Percentiles rank a stretch among this genome's conserved stretches.
phyloP scores from a whole-genome alignment of 2,329 filamentous ascomycete species.

The Sphaerulina vaccinii region DNA sequence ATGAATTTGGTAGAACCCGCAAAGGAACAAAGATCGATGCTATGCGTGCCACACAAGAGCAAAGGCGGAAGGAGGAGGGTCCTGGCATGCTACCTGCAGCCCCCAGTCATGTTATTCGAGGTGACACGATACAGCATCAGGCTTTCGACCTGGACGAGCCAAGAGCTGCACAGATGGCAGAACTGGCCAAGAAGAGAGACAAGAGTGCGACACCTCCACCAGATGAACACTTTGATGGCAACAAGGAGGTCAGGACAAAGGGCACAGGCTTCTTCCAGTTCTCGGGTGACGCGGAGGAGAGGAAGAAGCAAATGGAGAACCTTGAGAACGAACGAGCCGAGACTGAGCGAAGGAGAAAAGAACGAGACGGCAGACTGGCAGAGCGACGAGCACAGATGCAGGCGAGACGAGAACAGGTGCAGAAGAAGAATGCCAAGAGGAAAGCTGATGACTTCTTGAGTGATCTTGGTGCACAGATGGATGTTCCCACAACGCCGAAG shows the following conservation, averaged over 20 bases:
- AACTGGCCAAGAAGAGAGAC: conserved; percentile 75
- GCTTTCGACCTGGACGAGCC: conserved; percentile 77
- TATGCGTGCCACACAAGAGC: conserved; percentile 58
- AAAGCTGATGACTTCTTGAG: conserved; percentile 73
- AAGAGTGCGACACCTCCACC: conserved; percentile 76
- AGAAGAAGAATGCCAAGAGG: conserved; percentile 48
- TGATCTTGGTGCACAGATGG: conserved; percentile 47
- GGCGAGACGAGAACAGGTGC: conserved; percentile 25
- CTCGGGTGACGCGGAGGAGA: conserved; percentile 67
- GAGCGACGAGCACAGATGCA: conserved; percentile 58
- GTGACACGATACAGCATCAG: conserved; percentile 76
- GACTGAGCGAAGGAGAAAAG: conserved; percentile 65
- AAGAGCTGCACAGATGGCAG: conserved; percentile 68
- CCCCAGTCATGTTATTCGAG: conserved; percentile 74
- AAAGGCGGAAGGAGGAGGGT: conserved; percentile 58
- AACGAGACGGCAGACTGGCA: conserved; percentile 51
- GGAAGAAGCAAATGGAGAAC: conserved; percentile 71
- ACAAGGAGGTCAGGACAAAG: conserved; percentile 77
- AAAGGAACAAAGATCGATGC: conserved; percentile 70
- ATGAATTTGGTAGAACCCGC: conserved; percentile 87
- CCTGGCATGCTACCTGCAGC: conserved; percentile 67
- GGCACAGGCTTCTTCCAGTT: conserved; percentile 93
- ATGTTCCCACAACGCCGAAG: neutral
- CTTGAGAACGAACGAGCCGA: conserved; percentile 65
- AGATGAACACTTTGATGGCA: conserved; percentile 80